Conservation (phyloP, 441 rosid genomes). For the Brassica balearica region DNA sequence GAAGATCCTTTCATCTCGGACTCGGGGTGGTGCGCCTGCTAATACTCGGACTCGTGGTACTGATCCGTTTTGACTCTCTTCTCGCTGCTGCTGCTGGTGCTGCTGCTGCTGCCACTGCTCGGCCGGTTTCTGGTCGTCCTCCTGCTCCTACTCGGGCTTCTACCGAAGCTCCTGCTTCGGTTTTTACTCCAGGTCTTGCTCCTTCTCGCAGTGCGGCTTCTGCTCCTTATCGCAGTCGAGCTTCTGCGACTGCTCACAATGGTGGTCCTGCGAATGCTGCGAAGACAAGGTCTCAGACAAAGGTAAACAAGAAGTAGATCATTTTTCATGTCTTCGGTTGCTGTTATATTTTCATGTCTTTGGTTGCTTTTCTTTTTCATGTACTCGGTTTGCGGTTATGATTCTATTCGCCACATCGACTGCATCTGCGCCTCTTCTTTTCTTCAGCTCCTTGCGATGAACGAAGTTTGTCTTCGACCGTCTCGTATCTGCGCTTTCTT, state of each 20-base stretch:
- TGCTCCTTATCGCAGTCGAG: neutral
- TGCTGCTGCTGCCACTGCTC: neutral
- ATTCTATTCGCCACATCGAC: too few relatives aligned
- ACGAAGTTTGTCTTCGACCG: too few relatives aligned
- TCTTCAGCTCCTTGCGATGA: too few relatives aligned
- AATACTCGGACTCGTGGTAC: neutral
- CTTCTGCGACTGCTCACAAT: neutral
- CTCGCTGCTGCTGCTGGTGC: too few relatives aligned
- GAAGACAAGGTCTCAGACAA: neutral
- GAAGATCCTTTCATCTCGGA: neutral
- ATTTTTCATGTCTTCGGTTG: neutral
- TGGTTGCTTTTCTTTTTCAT: too few relatives aligned
- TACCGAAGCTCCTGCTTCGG: neutral
- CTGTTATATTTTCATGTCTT: neutral
- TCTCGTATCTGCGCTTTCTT: too few relatives aligned
- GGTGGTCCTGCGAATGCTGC: neutral
- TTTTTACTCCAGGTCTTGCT: neutral
- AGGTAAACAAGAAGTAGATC: neutral
- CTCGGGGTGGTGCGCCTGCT: neutral
- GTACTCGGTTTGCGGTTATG: neutral
- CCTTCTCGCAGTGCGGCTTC: neutral
- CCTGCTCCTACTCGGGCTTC: neutral
- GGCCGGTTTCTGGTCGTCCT: neutral
- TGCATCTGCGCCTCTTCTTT: too few relatives aligned
- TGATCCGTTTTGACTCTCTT: too few relatives aligned